Evolutionary conservation across 202 grass and related monocot genomes (phyloP), one percentile per base, ranked within the genome.

Genomic region (Musa balbisiana): DNA sequence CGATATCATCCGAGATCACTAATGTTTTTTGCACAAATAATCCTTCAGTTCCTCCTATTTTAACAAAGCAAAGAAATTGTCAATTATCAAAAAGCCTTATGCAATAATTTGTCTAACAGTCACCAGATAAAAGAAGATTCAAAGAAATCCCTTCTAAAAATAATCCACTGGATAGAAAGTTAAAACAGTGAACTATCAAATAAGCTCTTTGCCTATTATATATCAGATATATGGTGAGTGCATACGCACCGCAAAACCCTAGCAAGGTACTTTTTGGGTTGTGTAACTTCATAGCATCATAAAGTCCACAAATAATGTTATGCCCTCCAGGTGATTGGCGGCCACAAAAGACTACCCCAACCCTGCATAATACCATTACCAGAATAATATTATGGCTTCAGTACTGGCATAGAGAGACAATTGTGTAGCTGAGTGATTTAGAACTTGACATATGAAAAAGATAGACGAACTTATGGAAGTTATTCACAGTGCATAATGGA

Each of bases 271-370:
- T 75, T 8, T 51, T 49, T 9, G 53, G 24, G 25, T 62, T 60
- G 12, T 20, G 73, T 19, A 55, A 75, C 53, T 62, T 75, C 2
- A 62, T 75, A 19, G 55, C 73, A 60, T 75, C 53, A 62, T 75
- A n/a, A 60, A 74, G 55, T 8, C 73, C 73, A 13, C 73, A 75
- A 60, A 75, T 60, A 58, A 75, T 15, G 53, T 75, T 75, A 75
- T 75, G 73, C 11, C 54, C 73, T 49, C 73, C 54, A 3, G 54
- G 73, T 23, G 73, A 75, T 43, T 75, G 73, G 10, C 73, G 73
- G 15, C 73, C 73, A 75, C 73, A 62, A 9, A 75, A 75, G 53
- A 75, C 22, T 62, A 62, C 73, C 15, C 73, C 54, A 60, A 75
- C 17, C 55, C 73, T 75, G 54, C 9, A 60, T 26, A 4, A 20